Percentiles rank a stretch among this genome's conserved stretches.
phyloP scores from a whole-genome alignment of 768 basidiomycete genomes.

The Porpolomopsis calyptriformis region DNA sequence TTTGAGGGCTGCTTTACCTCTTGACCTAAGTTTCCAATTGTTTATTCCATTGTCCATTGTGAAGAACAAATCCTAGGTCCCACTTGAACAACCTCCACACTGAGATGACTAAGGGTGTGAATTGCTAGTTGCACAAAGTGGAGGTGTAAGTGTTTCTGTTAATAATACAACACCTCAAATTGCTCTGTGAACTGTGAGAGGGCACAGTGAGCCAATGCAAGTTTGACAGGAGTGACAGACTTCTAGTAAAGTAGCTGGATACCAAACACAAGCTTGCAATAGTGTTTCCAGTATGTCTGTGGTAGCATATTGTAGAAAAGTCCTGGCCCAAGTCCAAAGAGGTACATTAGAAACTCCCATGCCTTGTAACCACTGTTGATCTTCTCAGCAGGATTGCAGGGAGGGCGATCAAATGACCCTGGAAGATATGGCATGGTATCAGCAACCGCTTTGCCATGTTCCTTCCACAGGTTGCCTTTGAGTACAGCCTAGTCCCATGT shows the following conservation, averaged over 20 bases:
- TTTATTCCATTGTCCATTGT: conserved; percentile 8
- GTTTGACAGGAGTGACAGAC: not conserved
- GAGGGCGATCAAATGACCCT: conserved; percentile 6
- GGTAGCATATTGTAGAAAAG: conserved; percentile 8
- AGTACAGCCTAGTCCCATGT: conserved; percentile 23
- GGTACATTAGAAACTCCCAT: conserved; percentile 5
- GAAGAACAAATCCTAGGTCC: too few species aligned
- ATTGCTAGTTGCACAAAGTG: conserved; percentile 7
- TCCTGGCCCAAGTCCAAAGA: conserved; percentile 7
- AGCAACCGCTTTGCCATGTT: conserved; percentile 12
- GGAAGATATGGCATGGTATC: conserved; percentile 5
- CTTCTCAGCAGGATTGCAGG: conserved; percentile 8
- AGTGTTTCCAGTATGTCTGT: conserved; percentile 7
- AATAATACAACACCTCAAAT: conserved; percentile 14
- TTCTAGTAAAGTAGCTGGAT: conserved; percentile 7
- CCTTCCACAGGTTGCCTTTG: conserved; percentile 11
- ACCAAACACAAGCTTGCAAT: conserved; percentile 12
- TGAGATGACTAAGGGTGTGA: conserved; percentile 5
- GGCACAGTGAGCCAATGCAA: conserved; percentile 4
- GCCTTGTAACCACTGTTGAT: conserved; percentile 9
- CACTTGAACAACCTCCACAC: conserved; percentile 3
- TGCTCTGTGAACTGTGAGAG: conserved; percentile 6
- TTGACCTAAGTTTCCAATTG: conserved; percentile 5
- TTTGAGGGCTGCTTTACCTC: conserved; percentile 7
- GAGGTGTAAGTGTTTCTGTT: too few species aligned